Conservation (phyloP, 495 filamentous ascomycete species). For the Trypethelium eluteriae region DNA sequence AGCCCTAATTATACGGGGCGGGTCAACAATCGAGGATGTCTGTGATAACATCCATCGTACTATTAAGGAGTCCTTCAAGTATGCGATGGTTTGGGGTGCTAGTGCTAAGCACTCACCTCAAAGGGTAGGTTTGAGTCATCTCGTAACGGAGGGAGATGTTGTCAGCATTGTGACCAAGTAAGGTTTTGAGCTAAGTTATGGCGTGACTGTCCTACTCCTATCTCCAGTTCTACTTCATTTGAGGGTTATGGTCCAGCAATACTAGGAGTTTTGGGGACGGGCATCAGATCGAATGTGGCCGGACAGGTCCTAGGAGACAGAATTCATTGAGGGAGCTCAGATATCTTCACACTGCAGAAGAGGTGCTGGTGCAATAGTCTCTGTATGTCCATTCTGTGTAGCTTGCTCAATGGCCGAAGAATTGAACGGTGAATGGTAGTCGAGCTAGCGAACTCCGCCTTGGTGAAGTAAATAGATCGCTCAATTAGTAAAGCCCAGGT, state of each 20-base stretch:
- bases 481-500: too few relatives aligned
- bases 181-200: neutral
- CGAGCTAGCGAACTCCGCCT: too few relatives aligned
- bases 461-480: too few relatives aligned
- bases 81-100: conserved; percentile 94
- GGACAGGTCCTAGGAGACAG: too few relatives aligned
- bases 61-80: conserved; percentile 97
- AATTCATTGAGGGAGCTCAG: too few relatives aligned
- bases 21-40: conserved; percentile 89
- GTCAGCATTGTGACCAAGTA: conserved; percentile 87
- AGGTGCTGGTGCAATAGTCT: too few relatives aligned
- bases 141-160: conserved; percentile 91
- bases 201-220: neutral
- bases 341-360: too few relatives aligned
- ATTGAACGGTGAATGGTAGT: too few relatives aligned
- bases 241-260: neutral
- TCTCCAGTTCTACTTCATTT: neutral
- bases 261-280: too few relatives aligned
- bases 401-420: too few relatives aligned
- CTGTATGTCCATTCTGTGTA: too few relatives aligned
- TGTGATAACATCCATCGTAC: conserved; percentile 93
- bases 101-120: conserved; percentile 93
- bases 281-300: too few relatives aligned
- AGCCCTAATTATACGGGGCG: conserved; percentile 83
- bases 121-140: conserved; percentile 79